These are phyloP conservation scores for Amanita rubescens DNA, from an alignment of 768 basidiomycete genomes.

Conservation along the genomic window DNA sequence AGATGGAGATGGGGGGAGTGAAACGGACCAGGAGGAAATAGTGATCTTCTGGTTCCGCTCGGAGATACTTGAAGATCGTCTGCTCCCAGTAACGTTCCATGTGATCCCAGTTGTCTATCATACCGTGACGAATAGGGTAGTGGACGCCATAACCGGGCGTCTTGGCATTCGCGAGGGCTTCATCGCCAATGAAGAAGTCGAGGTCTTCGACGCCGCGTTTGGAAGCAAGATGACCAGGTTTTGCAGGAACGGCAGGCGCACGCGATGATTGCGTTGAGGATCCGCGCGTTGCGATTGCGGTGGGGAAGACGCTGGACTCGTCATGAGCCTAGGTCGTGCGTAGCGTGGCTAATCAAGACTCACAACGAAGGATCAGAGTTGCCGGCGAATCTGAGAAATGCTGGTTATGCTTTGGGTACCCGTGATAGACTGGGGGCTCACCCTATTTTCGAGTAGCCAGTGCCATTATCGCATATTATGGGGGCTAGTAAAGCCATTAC, in stretches of 20 bases:
- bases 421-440: slow-evolving; percentile 21
- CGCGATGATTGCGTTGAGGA: slow-evolving; percentile 54
- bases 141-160: slow-evolving; percentile 90
- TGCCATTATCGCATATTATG: slow-evolving; percentile 97
- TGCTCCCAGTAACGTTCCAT: slow-evolving; percentile 99
- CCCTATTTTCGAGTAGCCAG: slow-evolving; percentile 97
- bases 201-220: slow-evolving; percentile 98
- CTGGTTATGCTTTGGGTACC: slow-evolving; percentile 1
- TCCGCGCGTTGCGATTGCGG: slow-evolving; percentile 89
- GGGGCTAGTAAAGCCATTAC: slow-evolving; percentile 82
- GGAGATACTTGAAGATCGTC: slow-evolving; percentile 98
- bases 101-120: slow-evolving; percentile 98
- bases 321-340: slow-evolving; percentile 2
- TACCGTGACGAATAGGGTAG: slow-evolving; percentile 95
- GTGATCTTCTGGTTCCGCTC: slow-evolving; percentile 98
- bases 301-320: slow-evolving; percentile 80
- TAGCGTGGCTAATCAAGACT: slow-evolving; percentile 25
- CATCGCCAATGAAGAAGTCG: slow-evolving; percentile 99
- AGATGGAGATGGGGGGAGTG: neutral
- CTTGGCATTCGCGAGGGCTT: slow-evolving; percentile 92
- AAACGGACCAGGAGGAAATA: slow-evolving; percentile 87
- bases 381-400: slow-evolving; percentile 73
- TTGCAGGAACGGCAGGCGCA: slow-evolving; percentile 73
- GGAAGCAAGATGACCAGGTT: slow-evolving; percentile 88
- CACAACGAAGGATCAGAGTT: slow-evolving; percentile 99